These are phyloP conservation scores for Nigrospora osmanthi DNA, from an alignment of 2,329 filamentous ascomycete genomes.

Conservation along the genomic window DNA sequence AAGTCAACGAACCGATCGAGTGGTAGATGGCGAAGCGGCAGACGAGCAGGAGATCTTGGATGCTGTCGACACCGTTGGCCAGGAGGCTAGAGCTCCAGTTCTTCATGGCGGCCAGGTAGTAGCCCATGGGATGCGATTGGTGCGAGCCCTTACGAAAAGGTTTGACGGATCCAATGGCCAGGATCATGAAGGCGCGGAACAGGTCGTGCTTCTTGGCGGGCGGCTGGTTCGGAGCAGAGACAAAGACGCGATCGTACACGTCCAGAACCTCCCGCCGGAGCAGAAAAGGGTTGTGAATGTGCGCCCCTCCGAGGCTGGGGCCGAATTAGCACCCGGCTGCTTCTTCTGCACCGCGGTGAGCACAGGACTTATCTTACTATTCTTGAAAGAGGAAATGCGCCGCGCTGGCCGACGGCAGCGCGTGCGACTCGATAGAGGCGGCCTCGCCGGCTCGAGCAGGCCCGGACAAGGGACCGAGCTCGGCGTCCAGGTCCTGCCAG, in stretches of 20 bases:
- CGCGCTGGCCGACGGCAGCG: conserved; percentile 4
- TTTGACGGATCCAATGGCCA: conserved; percentile 26
- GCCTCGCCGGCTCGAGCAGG: conserved; percentile 3
- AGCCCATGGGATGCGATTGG: conserved; percentile 29
- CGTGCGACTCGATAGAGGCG: conserved; percentile 3
- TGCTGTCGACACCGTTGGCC: conserved; percentile 21
- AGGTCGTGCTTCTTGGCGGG: conserved; percentile 16
- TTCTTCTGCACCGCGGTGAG: background rate
- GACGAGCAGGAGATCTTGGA: conserved; percentile 31
- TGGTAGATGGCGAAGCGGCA: conserved; percentile 33
- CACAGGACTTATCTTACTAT: conserved; percentile 5
- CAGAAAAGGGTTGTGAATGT: conserved; percentile 18
- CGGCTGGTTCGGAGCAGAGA: background rate
- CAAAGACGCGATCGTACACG: conserved; percentile 12
- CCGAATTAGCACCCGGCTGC: background rate
- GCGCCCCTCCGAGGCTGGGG: conserved; percentile 9
- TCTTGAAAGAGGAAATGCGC: conserved; percentile 7
- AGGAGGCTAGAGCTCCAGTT: conserved; percentile 21
- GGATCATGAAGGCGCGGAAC: conserved; percentile 27
- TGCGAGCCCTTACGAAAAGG: conserved; percentile 21
- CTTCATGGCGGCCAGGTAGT: conserved; percentile 27
- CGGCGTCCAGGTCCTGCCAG: conserved; percentile 6
- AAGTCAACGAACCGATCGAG: conserved; percentile 21
- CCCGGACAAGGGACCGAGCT: conserved; percentile 5
- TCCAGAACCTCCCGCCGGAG: conserved; percentile 14